These are phyloP conservation scores for Kwoniella dendrophila DNA, from an alignment of 768 basidiomycete genomes.

Conservation along the genomic window DNA sequence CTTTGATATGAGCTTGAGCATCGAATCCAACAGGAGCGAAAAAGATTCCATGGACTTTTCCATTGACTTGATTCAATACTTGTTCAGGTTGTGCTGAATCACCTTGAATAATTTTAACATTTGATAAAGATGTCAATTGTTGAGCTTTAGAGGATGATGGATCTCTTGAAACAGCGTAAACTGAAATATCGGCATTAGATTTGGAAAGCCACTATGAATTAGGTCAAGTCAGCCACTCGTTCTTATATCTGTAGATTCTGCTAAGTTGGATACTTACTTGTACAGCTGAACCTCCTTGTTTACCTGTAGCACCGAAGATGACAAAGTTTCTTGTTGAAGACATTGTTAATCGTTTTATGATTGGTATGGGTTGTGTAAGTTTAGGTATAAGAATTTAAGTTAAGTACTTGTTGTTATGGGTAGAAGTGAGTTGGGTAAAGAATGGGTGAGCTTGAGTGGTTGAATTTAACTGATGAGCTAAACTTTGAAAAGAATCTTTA, in stretches of 20 bases:
- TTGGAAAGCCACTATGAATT: background rate
- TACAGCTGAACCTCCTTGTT: background rate
- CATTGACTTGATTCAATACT: background rate
- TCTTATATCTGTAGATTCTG: background rate
- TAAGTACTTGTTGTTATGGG: too few relatives aligned
- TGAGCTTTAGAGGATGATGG: background rate
- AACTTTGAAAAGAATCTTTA: too few relatives aligned
- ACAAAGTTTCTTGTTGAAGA: background rate
- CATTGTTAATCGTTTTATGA: background rate
- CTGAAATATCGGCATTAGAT: background rate
- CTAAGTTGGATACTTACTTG: background rate
- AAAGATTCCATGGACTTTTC: background rate
- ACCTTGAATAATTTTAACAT: background rate
- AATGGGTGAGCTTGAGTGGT: too few relatives aligned
- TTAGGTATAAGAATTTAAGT: too few relatives aligned
- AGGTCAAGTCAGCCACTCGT: background rate
- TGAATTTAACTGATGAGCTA: too few relatives aligned
- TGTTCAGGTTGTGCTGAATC: background rate
- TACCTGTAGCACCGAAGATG: constrained; percentile 7
- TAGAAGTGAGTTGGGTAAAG: too few relatives aligned
- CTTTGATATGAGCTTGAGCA: background rate
- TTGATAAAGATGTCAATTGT: background rate
- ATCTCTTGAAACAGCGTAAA: constrained; percentile 4
- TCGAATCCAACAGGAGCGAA: background rate
- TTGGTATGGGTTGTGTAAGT: too few relatives aligned